Conservation (phyloP, 352 stramenopile genomes). For the Halophytophthora batemanensis region DNA sequence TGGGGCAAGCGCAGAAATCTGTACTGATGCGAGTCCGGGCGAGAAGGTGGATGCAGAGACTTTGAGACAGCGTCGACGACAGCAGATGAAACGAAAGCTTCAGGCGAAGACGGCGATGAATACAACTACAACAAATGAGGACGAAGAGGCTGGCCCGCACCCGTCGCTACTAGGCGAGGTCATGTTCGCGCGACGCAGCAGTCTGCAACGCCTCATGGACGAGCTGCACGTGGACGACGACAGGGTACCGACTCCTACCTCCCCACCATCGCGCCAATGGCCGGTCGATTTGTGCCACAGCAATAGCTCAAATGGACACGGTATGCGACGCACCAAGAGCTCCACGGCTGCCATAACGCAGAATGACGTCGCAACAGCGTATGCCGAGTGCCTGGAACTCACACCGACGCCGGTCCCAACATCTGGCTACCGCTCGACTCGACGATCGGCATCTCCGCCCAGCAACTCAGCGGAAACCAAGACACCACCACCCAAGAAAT, state of each 20-base stretch:
- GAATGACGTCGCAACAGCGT: constrained; percentile 12
- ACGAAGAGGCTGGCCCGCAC: constrained; percentile 29
- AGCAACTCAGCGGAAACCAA: constrained; percentile 3
- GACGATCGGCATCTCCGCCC: too few relatives aligned
- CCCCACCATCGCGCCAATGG: too few relatives aligned
- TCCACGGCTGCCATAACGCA: constrained; percentile 9
- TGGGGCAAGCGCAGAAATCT: too few relatives aligned
- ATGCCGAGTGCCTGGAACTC: constrained; percentile 16
- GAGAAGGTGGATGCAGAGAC: too few relatives aligned
- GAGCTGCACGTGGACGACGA: constrained; percentile 37
- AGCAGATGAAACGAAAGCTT: constrained; percentile 20
- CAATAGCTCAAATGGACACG: constrained; percentile 12
- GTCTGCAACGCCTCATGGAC: constrained; percentile 54
- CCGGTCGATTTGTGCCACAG: too few relatives aligned
- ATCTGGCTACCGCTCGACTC: constrained; percentile 8
- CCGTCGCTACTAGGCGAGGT: constrained; percentile 32
- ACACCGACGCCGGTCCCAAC: too few relatives aligned
- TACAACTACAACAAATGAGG: too few relatives aligned
- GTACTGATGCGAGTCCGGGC: too few relatives aligned
- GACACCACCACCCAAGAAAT: constrained; percentile 34
- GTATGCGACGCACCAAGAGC: constrained; percentile 17
- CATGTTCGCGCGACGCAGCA: constrained; percentile 41
- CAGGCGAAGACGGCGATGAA: constrained; percentile 9
- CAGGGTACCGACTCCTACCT: constrained; percentile 15
- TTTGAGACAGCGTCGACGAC: too few relatives aligned